phyloP scores from a whole-genome alignment of 768 basidiomycete species.

The Mycena vulgaris region DNA sequence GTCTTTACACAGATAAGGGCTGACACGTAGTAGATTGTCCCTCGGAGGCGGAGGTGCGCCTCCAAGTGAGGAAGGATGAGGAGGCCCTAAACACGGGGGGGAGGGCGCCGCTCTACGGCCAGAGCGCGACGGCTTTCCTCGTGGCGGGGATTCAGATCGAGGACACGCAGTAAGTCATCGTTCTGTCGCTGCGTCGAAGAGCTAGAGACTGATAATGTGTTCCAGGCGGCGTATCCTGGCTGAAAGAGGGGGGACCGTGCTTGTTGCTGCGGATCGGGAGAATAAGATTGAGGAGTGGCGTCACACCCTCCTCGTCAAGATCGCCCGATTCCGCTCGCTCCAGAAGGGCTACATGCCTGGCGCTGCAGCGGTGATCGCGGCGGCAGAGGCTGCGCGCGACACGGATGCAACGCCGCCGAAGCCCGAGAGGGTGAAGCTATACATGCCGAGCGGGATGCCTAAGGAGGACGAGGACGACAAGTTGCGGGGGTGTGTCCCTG shows the following conservation, averaged over 20 bases:
- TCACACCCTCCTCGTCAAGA: slow-evolving; percentile 2
- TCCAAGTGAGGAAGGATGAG: background rate
- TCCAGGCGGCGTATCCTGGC: slow-evolving; percentile 8
- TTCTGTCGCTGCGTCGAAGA: too few species aligned
- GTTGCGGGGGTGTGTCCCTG: too few species aligned
- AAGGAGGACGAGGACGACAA: too few species aligned
- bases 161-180: slow-evolving; percentile 22
- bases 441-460: slow-evolving; percentile 2
- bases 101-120: background rate
- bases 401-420: background rate
- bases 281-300: slow-evolving; percentile 29
- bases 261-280: slow-evolving; percentile 12
- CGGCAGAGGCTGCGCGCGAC: slow-evolving; percentile 8
- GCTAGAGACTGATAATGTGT: background rate
- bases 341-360: slow-evolving; percentile 29
- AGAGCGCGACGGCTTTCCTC: slow-evolving; percentile 15
- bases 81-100: background rate
- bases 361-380: background rate
- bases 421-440: slow-evolving; percentile 22
- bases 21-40: background rate
- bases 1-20: too few species aligned
- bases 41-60: too few species aligned
- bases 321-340: slow-evolving; percentile 8
- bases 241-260: background rate
- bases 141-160: slow-evolving; percentile 30